phyloP scores from a whole-genome alignment of 768 basidiomycete genomes.

The Phlegmacium glaucopus region DNA sequence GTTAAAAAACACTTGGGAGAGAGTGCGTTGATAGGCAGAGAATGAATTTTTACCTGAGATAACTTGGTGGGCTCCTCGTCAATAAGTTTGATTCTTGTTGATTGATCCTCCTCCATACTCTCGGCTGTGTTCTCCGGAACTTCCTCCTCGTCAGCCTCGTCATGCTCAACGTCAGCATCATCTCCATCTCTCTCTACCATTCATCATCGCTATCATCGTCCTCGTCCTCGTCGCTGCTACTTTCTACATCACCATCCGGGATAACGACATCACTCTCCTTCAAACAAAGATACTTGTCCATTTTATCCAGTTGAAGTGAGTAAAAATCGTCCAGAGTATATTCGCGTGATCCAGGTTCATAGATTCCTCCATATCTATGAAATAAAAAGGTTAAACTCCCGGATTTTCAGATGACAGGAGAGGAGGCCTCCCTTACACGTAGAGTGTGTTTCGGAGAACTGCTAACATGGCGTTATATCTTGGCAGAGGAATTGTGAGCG shows the following conservation, averaged over 20 bases:
- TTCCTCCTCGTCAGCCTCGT: conserved; percentile 23
- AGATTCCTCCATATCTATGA: conserved; percentile 82
- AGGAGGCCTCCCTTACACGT: conserved; percentile 60
- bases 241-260: conserved; percentile 56
- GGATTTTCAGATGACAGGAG: background rate
- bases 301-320: conserved; percentile 75
- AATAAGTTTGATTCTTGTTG: background rate
- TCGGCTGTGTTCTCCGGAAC: conserved; percentile 9
- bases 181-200: conserved; percentile 48
- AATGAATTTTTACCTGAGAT: background rate
- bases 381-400: background rate
- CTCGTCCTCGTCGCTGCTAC: conserved; percentile 59
- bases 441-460: conserved; percentile 78
- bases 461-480: conserved; percentile 90
- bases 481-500: conserved; percentile 57
- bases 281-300: conserved; percentile 75
- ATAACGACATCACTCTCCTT: conserved; percentile 63
- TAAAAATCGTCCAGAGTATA: conserved; percentile 91
- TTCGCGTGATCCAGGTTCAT: conserved; percentile 77
- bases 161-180: conserved; percentile 34
- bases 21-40: background rate
- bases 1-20: background rate
- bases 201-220: conserved; percentile 57
- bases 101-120: conserved; percentile 4
- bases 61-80: background rate